These are phyloP conservation scores for Aspergillus udagawae DNA, from an alignment of 2,329 filamentous ascomycete genomes.

Conservation along the genomic window DNA sequence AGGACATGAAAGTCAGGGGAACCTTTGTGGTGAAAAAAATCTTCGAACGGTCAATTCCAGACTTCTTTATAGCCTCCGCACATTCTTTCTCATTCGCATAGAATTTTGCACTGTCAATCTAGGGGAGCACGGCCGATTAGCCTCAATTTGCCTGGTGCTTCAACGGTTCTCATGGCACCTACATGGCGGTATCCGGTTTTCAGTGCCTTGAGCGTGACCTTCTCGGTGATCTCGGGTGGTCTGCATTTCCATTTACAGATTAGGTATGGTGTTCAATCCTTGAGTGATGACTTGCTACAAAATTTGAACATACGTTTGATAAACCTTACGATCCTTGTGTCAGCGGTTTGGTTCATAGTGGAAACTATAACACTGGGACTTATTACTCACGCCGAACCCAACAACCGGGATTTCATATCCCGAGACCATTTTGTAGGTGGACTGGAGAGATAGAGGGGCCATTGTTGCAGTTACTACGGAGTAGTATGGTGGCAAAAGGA, in stretches of 20 bases:
- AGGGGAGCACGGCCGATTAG: neutral
- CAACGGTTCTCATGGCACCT: constrained; percentile 10
- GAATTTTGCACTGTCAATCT: constrained; percentile 56
- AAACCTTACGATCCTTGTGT: constrained; percentile 27
- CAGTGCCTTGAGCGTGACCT: constrained; percentile 55
- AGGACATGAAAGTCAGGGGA: constrained; percentile 51
- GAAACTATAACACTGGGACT: neutral
- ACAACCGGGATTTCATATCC: constrained; percentile 39
- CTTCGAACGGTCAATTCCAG: constrained; percentile 50
- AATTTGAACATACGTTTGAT: constrained; percentile 32
- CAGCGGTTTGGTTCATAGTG: neutral
- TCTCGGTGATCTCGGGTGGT: constrained; percentile 54
- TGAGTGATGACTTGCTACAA: neutral
- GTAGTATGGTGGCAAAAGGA: neutral
- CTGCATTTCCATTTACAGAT: constrained; percentile 25
- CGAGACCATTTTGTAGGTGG: constrained; percentile 37
- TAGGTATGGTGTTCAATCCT: neutral
- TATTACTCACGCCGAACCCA: constrained; percentile 39
- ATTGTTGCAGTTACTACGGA: constrained; percentile 10
- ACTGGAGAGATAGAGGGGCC: constrained; percentile 27
- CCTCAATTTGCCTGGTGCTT: neutral
- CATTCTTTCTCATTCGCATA: constrained; percentile 58
- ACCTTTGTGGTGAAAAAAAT: constrained; percentile 64
- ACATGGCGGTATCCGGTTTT: constrained; percentile 56
- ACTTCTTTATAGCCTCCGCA: constrained; percentile 49